Evolutionary conservation across 1,284 basidiomycete species (phyloP), one percentile per base, ranked within the genome.

Genomic region (Malassezia arunalokei): DNA sequence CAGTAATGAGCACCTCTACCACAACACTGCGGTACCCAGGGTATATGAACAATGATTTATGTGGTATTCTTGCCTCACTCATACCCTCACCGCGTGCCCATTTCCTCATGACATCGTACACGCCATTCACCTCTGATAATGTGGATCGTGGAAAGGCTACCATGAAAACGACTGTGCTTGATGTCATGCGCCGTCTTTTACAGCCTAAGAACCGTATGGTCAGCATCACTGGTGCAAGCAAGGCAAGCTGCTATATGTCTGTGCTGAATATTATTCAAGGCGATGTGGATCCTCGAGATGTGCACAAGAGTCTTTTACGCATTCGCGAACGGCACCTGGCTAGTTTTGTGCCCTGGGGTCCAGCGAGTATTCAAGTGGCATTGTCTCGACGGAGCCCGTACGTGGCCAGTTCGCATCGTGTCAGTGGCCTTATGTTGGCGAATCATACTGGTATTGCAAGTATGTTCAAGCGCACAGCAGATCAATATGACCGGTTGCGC

Each of bases 141-240:
- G 65, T 72, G 35, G 66, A 69, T 20, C 65, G 70, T 11, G 70
- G 70, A 45, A 72, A 72, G 45, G 63, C 62, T 11, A 72, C 68
- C 4, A 69, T 68, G 62, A 73, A 73, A 57, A 73, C 70, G 32
- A 66, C 70, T 15, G 70, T 98, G 0, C 80, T 98, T 8, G 94
- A 99, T 74, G 94, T 99, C 47, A 98, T 99, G 94, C 85, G 94
- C 11, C 84, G 94, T 20, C 78, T 99, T 1, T 77, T 99, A 8
- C 94, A 98, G 71, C 92, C 94, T 24, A 98, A 96, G 77, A 99
- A 98, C 75, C 84, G 94, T 42, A 89, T 99, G 83, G 92, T 98
- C 2, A 89, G 86, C n/a, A 95, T 91, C n/a, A 63, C 67, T 9
- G 62, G 61, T 46, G 60, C 66, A 24, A 63, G 58, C 43, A 73